These are phyloP conservation scores for Sanghuangporus weigelae DNA, from an alignment of 1,284 basidiomycete genomes.

Conservation along the genomic window DNA sequence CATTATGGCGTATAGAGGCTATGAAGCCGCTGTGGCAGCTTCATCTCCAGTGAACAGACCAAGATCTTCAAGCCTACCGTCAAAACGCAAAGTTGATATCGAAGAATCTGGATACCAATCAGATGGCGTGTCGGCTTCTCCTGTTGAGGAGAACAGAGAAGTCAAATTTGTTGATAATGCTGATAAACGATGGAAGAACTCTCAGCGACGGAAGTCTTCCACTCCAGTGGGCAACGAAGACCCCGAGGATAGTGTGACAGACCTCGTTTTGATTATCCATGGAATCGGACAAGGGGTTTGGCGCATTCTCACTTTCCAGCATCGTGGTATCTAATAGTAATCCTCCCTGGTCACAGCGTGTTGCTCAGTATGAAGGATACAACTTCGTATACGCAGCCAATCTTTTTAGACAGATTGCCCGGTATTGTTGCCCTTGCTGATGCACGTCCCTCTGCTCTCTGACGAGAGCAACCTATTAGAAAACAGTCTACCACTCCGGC, in stretches of 20 bases:
- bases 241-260: conserved; percentile 34
- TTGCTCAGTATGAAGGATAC: conserved; percentile 39
- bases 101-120: conserved; percentile 12
- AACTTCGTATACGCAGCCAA: conserved; percentile 45
- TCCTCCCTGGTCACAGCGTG: conserved; percentile 26
- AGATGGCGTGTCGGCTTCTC: neutral
- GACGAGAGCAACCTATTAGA: conserved; percentile 19
- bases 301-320: neutral
- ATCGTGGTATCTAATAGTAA: neutral
- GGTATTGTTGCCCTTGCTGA: conserved; percentile 23
- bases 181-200: neutral
- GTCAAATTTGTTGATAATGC: neutral
- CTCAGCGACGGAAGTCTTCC: neutral
- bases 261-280: conserved; percentile 41
- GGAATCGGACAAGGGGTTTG: conserved; percentile 36
- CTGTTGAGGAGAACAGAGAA: conserved; percentile 6
- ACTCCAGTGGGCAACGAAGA: conserved; percentile 17
- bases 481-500: conserved; percentile 37
- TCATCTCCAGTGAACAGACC: neutral
- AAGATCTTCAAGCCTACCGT: conserved; percentile 10
- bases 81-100: conserved; percentile 5
- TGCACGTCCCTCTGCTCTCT: neutral
- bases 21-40: conserved; percentile 27
- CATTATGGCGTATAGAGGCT: conserved; percentile 39
- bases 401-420: conserved; percentile 35